Percentiles rank a stretch among this genome's conserved stretches.
These are phyloP conservation scores for Torrubiellomyces zombiae DNA, from an alignment of 2,329 filamentous ascomycete genomes.

Conservation along the genomic window DNA sequence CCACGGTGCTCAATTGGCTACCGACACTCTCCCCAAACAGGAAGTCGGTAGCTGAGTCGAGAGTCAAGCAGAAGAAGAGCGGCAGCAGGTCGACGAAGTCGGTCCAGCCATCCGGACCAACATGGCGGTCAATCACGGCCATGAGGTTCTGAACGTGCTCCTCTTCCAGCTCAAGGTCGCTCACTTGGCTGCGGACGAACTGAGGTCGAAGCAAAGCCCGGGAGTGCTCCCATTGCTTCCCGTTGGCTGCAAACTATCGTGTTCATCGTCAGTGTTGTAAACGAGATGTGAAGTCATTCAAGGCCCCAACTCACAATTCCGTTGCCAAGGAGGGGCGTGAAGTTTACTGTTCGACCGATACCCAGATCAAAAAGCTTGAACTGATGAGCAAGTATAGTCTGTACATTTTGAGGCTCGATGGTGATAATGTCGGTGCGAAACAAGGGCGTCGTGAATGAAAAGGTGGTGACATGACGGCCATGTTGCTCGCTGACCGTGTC, in stretches of 20 bases:
- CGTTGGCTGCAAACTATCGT: slow-evolving; percentile 16
- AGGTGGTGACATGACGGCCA: slow-evolving; percentile 7
- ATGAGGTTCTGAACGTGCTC: slow-evolving; percentile 17
- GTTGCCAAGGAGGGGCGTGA: slow-evolving; percentile 24
- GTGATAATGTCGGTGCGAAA: slow-evolving; percentile 9
- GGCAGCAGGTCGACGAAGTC: slow-evolving; percentile 24
- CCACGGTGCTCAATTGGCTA: slow-evolving; percentile 16
- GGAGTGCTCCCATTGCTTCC: slow-evolving; percentile 19
- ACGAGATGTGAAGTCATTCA: no score
- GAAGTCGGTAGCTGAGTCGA: slow-evolving; percentile 35
- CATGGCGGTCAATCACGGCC: slow-evolving; percentile 7
- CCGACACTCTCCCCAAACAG: slow-evolving; percentile 41
- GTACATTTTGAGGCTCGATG: slow-evolving; percentile 11
- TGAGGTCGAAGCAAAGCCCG: slow-evolving; percentile 22
- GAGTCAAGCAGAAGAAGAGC: slow-evolving; percentile 30
- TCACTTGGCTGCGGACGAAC: slow-evolving; percentile 24
- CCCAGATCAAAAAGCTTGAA: slow-evolving; percentile 13
- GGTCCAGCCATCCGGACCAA: slow-evolving; percentile 17
- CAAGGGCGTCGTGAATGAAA: slow-evolving; percentile 5
- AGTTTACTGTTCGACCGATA: slow-evolving; percentile 9
- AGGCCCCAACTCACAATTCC: slow-evolving; percentile 13
- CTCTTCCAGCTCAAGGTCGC: slow-evolving; percentile 25
- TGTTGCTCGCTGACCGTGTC: slow-evolving; percentile 1
- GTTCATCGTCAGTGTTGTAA: slow-evolving; percentile 3
- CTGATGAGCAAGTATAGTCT: slow-evolving; percentile 11